Percentiles rank a stretch among this genome's conserved stretches.
Conservation (phyloP, 2,329 filamentous ascomycete genomes). For the Incumbomyces delicatus region DNA sequence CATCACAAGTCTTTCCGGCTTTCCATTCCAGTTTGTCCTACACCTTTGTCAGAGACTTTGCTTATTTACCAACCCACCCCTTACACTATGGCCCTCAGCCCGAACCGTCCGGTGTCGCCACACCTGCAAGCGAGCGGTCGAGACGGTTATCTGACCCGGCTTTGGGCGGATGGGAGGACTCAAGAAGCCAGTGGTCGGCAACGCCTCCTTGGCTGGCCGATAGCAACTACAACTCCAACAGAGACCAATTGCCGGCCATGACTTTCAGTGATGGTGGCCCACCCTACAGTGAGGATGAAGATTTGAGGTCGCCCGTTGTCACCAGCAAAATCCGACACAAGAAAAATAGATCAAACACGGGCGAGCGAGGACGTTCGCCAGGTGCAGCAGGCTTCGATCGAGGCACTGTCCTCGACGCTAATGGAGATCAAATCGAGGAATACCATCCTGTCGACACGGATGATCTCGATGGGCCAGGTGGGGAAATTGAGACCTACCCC, state of each 20-base stretch:
- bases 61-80: conserved; percentile 71
- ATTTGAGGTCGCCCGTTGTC: conserved; percentile 79
- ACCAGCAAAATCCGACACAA: conserved; percentile 67
- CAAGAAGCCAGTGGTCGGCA: conserved; percentile 47
- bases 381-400: conserved; percentile 48
- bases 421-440: conserved; percentile 61
- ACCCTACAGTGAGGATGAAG: conserved; percentile 91
- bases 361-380: conserved; percentile 39
- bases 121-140: conserved; percentile 63
- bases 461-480: conserved; percentile 65
- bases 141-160: conserved; percentile 73
- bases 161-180: conserved; percentile 64
- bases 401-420: conserved; percentile 57
- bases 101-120: conserved; percentile 70
- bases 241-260: conserved; percentile 64
- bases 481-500: conserved; percentile 71
- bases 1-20: conserved; percentile 70
- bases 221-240: conserved; percentile 7
- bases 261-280: conserved; percentile 72
- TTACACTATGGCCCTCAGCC: conserved; percentile 90
- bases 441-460: conserved; percentile 58
- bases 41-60: conserved; percentile 90
- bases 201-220: conserved; percentile 33
- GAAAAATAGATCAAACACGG: conserved; percentile 61
- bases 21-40: conserved; percentile 81